Evolutionary conservation across 2,329 filamentous ascomycete genomes (phyloP).

Genomic region (Nemania abortiva): DNA sequence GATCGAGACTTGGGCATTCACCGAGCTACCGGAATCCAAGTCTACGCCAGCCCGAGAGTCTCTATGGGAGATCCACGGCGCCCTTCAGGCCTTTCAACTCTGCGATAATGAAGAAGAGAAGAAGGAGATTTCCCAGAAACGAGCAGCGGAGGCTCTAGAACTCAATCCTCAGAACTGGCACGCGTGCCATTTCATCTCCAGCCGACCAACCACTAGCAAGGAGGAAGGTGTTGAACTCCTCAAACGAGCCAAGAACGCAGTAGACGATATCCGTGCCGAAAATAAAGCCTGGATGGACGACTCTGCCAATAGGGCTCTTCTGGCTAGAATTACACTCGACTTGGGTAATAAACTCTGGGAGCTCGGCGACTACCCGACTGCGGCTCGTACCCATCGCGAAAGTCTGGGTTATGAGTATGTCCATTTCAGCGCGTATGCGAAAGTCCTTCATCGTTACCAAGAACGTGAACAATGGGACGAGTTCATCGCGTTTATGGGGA

Average conservation of each 20-base stretch:
- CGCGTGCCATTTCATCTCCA: slow-evolving; percentile 49
- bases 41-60: slow-evolving; percentile 43
- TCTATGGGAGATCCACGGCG: slow-evolving; percentile 50
- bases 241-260: slow-evolving; percentile 44
- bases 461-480: slow-evolving; percentile 42
- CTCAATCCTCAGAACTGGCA: slow-evolving; percentile 50
- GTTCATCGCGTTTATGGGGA: slow-evolving; percentile 48
- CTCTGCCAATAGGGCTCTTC: slow-evolving; percentile 45
- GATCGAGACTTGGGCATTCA: slow-evolving; percentile 47
- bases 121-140: slow-evolving; percentile 43
- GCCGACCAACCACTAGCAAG: slow-evolving; percentile 43
- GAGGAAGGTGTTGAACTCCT: slow-evolving; percentile 47
- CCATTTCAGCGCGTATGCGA: slow-evolving; percentile 45
- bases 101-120: slow-evolving; percentile 42
- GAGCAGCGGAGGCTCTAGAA: slow-evolving; percentile 46
- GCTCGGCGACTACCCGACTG: slow-evolving; percentile 42
- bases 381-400: slow-evolving; percentile 47
- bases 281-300: slow-evolving; percentile 42
- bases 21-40: slow-evolving; percentile 38
- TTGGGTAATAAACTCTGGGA: slow-evolving; percentile 49
- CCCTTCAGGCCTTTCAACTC: slow-evolving; percentile 48
- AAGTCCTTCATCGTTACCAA: slow-evolving; percentile 44
- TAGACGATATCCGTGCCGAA: slow-evolving; percentile 41
- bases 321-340: slow-evolving; percentile 50
- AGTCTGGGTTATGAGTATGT: slow-evolving; percentile 49